Conservation (phyloP, 2,329 filamentous ascomycete genomes). For the Pestalotiopsis fici region DNA sequence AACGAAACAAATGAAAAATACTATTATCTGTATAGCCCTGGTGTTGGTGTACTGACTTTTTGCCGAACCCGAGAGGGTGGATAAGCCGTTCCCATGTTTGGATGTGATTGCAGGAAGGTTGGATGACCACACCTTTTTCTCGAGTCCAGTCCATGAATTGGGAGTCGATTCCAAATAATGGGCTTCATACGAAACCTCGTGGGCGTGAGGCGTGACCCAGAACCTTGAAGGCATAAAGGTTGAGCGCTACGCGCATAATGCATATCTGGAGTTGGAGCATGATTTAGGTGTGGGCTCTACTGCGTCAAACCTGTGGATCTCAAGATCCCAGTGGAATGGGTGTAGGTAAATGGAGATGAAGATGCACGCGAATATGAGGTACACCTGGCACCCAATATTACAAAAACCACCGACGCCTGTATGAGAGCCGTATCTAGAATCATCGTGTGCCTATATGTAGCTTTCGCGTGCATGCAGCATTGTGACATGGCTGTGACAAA, state of each 20-base stretch:
- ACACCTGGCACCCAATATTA: no score
- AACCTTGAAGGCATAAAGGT: neutral
- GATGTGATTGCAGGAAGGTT: neutral
- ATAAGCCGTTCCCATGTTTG: neutral
- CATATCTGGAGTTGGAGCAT: neutral
- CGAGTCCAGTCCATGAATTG: neutral
- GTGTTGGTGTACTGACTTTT: neutral
- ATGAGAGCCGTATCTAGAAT: no score
- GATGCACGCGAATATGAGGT: neutral
- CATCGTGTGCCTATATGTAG: no score
- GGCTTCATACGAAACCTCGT: neutral
- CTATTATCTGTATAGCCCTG: neutral
- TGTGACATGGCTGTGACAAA: no score
- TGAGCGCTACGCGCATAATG: neutral
- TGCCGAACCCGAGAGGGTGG: neutral
- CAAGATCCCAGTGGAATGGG: neutral
- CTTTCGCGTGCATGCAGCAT: no score
- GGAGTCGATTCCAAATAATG: neutral
- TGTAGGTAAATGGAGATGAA: neutral
- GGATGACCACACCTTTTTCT: neutral
- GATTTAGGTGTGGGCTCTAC: neutral
- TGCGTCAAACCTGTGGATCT: neutral
- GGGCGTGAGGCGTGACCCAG: neutral
- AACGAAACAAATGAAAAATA: slow-evolving; percentile 7
- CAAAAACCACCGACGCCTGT: no score